Evolutionary conservation across 352 stramenopile species (phyloP), one percentile per base, ranked within the genome.

Genomic region (Detonula confervacea): DNA sequence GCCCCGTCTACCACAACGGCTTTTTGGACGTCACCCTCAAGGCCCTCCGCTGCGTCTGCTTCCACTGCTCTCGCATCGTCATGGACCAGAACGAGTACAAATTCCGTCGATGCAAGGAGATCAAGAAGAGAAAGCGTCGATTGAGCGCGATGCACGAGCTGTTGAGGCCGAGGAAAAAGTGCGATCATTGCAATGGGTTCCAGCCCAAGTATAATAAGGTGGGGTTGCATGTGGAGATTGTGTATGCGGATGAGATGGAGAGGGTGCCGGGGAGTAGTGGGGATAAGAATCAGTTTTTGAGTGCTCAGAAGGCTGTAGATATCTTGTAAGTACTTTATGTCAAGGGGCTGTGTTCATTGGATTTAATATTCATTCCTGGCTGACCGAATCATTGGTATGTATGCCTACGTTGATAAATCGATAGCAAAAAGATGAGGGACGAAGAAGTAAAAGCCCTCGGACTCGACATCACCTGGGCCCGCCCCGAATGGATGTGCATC

Each of bases 401-500:
- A 24, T 42, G 27, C 27, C 35, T 25, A 63, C 27, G 30, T 66
- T 49, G 42, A 37, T 27, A n/a, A n/a, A 22, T 52, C 51, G 18
- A 64, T 51, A 83, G 76, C 80, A 97, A 97, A 81, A 98, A 97
- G 79, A 99, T 99, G 80, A 96, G 95, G 49, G 96, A 99, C 67
- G 95, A 99, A 69, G 97, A 99, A 73, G 96, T 96, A 66, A 95
- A 93, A 55, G 90, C 93, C 18, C 87, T 99, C 30, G 98, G 98
- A 20, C 87, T 99, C 22, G 91, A 99, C 86, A 95, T 97, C 18
- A 93, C 95, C 47, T 98, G 95, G 91, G 85, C 87, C n/a, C 95
- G 97, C 25, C 97, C 98, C 0, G 97, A 99, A 70, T 99, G 97
- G 97, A 94, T 99, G 70, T 87, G 99, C n/a, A 95, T 99, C 67